phyloP scores from a whole-genome alignment of 2,329 filamentous ascomycete genomes.

The Periconia sp. region DNA sequence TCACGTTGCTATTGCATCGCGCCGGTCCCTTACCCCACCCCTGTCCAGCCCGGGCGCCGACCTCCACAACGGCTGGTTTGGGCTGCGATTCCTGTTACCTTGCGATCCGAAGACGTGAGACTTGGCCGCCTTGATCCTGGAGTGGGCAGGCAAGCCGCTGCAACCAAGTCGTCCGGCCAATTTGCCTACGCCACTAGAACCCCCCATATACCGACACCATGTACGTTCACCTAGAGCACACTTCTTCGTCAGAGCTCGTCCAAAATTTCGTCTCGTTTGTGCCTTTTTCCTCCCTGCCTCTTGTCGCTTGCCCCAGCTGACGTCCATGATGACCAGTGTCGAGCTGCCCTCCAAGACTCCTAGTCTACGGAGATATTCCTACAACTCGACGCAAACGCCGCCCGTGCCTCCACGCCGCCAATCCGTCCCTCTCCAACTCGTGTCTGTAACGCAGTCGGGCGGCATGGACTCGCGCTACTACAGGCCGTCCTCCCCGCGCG shows the following conservation, averaged over 20 bases:
- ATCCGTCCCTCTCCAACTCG: constrained; percentile 27
- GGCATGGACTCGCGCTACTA: constrained; percentile 44
- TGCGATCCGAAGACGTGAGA: constrained; percentile 22
- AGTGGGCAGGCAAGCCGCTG: constrained; percentile 11
- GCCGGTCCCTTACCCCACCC: constrained; percentile 12
- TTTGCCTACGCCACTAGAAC: constrained; percentile 6
- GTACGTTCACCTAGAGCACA: constrained; percentile 41
- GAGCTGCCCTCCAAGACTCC: constrained; percentile 29
- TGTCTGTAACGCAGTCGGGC: constrained; percentile 25
- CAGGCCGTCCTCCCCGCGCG: constrained; percentile 42
- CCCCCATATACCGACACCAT: constrained; percentile 31
- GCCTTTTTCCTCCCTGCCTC: constrained; percentile 10
- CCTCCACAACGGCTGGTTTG: constrained; percentile 21
- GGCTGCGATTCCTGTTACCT: constrained; percentile 19
- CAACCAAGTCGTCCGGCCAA: constrained; percentile 15
- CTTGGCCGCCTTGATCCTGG: constrained; percentile 9
- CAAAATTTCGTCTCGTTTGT: constrained; percentile 23
- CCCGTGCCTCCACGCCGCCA: constrained; percentile 34
- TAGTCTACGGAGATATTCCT: constrained; percentile 21
- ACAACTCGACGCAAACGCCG: constrained; percentile 24
- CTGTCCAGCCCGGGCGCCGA: constrained; percentile 20
- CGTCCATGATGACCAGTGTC: constrained; percentile 42
- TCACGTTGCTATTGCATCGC: constrained; percentile 10
- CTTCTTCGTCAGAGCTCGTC: constrained; percentile 29
- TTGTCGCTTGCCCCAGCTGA: constrained; percentile 28